Evolutionary conservation across 1,284 basidiomycete species (phyloP).

Genomic region (Leccinum griseonigrum): DNA sequence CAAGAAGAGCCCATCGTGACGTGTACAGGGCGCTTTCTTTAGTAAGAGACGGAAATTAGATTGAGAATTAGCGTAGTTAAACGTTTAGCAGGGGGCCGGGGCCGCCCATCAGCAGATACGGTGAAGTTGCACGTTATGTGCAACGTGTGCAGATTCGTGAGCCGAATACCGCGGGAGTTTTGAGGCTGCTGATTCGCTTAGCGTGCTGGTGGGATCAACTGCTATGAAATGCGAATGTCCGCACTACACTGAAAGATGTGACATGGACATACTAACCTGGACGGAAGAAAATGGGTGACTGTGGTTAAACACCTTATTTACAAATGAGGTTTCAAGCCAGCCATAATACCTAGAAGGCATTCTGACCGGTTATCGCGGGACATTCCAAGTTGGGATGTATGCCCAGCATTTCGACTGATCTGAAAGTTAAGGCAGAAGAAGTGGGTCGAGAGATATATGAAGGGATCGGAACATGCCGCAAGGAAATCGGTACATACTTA

Average conservation of each 20-base stretch:
- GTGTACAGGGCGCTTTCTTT: slow-evolving; percentile 19
- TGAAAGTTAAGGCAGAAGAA: slow-evolving; percentile 18
- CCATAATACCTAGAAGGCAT: neutral
- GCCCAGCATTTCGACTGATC: slow-evolving; percentile 20
- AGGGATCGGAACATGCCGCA: slow-evolving; percentile 20
- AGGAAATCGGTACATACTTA: neutral
- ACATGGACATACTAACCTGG: neutral
- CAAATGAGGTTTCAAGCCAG: slow-evolving; percentile 6
- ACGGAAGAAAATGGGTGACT: neutral
- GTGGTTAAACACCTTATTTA: neutral
- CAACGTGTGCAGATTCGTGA: slow-evolving; percentile 1
- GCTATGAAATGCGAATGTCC: slow-evolving; percentile 1
- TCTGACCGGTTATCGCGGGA: slow-evolving; percentile 28
- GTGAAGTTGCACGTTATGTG: slow-evolving; percentile 1
- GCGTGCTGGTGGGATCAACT: slow-evolving; percentile 5
- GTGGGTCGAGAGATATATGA: slow-evolving; percentile 13
- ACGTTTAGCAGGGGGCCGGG: slow-evolving; percentile 29
- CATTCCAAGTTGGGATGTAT: slow-evolving; percentile 17
- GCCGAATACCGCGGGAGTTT: slow-evolving; percentile 5
- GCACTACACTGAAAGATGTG: neutral
- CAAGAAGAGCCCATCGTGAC: slow-evolving; percentile 19
- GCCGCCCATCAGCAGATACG: neutral
- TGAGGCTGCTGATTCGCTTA: neutral
- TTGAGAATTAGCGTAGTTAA: slow-evolving; percentile 35
- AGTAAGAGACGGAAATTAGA: slow-evolving; percentile 28